phyloP scores from a whole-genome alignment of 2,329 filamentous ascomycete genomes.

The Xylariales sp. region DNA sequence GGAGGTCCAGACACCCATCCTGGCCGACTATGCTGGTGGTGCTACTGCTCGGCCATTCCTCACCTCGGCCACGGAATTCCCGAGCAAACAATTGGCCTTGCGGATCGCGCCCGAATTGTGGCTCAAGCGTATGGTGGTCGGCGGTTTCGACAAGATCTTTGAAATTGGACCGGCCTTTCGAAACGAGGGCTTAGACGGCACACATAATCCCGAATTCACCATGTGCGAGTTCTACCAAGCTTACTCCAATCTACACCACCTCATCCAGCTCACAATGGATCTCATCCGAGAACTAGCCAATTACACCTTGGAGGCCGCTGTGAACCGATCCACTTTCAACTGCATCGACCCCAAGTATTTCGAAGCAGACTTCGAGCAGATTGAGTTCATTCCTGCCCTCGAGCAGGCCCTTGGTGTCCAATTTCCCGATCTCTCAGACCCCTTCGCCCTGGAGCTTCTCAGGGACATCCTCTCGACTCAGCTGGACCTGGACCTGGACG shows the following conservation, averaged over 20 bases:
- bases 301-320: constrained; percentile 41
- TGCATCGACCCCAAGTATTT: constrained; percentile 46
- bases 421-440: constrained; percentile 58
- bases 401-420: constrained; percentile 61
- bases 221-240: constrained; percentile 96
- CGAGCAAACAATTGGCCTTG: constrained; percentile 66
- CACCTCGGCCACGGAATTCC: constrained; percentile 72
- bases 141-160: constrained; percentile 82
- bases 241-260: constrained; percentile 68
- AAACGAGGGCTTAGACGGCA: constrained; percentile 87
- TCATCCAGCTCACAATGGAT: constrained; percentile 72
- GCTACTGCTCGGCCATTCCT: constrained; percentile 83
- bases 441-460: constrained; percentile 55
- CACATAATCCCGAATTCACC: constrained; percentile 95
- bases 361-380: constrained; percentile 53
- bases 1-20: constrained; percentile 87
- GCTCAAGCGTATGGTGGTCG: constrained; percentile 87
- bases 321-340: constrained; percentile 41
- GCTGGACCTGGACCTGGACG: constrained; percentile 61
- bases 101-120: constrained; percentile 92
- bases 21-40: constrained; percentile 78
- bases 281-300: constrained; percentile 58
- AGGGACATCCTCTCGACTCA: constrained; percentile 37
- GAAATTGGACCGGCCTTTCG: constrained; percentile 91
- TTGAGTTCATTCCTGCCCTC: constrained; percentile 80